Conservation (phyloP, 495 filamentous ascomycete species). For the Bathelium albidoporum region DNA sequence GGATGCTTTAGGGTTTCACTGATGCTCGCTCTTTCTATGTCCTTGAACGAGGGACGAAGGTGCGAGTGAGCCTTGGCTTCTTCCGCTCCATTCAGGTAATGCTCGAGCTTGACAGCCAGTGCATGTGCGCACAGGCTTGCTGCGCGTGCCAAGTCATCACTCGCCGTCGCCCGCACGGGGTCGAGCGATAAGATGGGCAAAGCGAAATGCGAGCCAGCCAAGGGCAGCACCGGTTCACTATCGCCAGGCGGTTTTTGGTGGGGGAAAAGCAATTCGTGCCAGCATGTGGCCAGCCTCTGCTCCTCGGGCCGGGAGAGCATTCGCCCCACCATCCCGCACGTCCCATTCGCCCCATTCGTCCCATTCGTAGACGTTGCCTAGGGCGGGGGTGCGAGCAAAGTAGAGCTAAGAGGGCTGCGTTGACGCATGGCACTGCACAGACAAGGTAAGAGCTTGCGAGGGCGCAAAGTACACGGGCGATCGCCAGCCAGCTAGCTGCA, state of each 20-base stretch:
- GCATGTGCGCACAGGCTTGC: neutral
- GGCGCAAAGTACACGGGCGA: neutral
- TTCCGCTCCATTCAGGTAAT: neutral
- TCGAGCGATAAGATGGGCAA: neutral
- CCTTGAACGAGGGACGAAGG: no score
- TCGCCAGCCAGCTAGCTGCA: no score
- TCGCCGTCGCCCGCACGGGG: neutral
- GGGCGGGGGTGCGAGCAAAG: no score
- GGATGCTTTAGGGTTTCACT: neutral
- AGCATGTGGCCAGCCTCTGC: conserved; percentile 3
- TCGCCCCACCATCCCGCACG: no score
- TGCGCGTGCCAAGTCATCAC: neutral
- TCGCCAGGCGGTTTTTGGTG: neutral
- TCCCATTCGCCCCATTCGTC: no score
- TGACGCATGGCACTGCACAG: neutral
- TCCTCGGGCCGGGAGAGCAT: neutral
- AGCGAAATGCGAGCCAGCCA: neutral
- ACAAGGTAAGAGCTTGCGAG: neutral
- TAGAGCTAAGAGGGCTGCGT: neutral
- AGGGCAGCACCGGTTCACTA: neutral
- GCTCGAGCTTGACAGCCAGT: neutral
- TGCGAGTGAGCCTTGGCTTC: neutral
- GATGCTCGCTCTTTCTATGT: neutral
- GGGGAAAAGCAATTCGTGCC: neutral
- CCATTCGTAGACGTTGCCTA: neutral